Evolutionary conservation across 2,329 filamentous ascomycete species (phyloP).

Genomic region (Fusarium citri): DNA sequence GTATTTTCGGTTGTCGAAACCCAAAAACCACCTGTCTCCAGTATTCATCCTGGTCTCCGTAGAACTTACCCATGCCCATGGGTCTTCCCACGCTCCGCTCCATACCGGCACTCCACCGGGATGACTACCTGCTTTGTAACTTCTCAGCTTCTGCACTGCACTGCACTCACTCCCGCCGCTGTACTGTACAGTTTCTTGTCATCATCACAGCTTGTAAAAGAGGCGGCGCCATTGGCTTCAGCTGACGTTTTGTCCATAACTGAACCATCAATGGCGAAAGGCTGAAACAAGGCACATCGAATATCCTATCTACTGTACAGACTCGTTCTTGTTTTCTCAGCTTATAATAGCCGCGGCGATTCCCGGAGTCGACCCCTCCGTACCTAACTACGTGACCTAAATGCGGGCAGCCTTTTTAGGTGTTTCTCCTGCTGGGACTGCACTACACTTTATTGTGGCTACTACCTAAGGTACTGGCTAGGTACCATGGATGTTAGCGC

Average conservation of each 20-base stretch:
- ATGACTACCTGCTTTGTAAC: background rate
- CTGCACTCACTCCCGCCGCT: background rate
- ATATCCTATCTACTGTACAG: conserved; percentile 9
- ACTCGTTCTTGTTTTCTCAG: background rate
- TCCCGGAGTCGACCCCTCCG: conserved; percentile 25
- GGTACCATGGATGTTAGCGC: background rate
- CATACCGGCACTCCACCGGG: background rate
- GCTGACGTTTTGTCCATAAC: background rate
- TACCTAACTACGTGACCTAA: background rate
- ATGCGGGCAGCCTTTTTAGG: conserved; percentile 30
- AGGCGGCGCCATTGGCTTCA: background rate
- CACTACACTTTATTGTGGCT: background rate
- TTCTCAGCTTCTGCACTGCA: background rate
- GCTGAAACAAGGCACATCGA: conserved; percentile 18
- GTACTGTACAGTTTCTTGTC: background rate
- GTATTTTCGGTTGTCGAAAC: background rate
- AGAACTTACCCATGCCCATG: background rate
- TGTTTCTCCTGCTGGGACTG: background rate
- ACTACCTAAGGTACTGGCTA: too few species aligned
- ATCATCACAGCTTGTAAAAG: background rate
- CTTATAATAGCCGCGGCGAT: conserved; percentile 23
- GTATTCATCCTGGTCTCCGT: background rate
- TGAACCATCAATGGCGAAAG: background rate
- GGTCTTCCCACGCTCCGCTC: background rate
- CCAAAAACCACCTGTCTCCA: background rate